A percentile compares a stretch with the other conserved stretches of the same genome.
Evolutionary conservation across 1,139 yeast species (phyloP).

Genomic region (Citeromyces siamensis): DNA sequence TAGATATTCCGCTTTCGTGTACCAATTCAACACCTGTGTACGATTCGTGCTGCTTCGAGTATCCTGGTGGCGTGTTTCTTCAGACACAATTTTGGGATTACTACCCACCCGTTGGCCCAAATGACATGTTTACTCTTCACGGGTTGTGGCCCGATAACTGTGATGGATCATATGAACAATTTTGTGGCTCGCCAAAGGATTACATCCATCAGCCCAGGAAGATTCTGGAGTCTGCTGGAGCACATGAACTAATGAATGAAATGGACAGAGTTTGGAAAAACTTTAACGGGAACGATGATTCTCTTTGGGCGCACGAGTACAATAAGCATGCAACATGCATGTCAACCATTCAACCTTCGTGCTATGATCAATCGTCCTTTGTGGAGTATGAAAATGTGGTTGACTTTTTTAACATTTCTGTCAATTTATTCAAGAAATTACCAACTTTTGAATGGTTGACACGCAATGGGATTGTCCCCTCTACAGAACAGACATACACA

Average conservation of each 20-base stretch:
- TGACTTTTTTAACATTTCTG: conserved; percentile 64
- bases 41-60: conserved; percentile 76
- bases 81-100: conserved; percentile 96
- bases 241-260: conserved; percentile 36
- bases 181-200: conserved; percentile 50
- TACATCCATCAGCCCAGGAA: conserved; percentile 40
- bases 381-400: conserved; percentile 49
- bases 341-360: conserved; percentile 60
- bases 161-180: conserved; percentile 61
- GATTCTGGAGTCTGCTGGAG: conserved; percentile 37
- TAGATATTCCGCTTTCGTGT: conserved; percentile 59
- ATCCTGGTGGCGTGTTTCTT: conserved; percentile 75
- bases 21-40: conserved; percentile 26
- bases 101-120: conserved; percentile 69
- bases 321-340: conserved; percentile 95
- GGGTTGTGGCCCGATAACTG: conserved; percentile 85
- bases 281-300: conserved; percentile 59
- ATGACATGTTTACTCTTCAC: conserved; percentile 70
- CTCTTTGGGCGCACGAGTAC: conserved; percentile 86
- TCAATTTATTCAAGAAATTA: conserved; percentile 46
- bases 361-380: conserved; percentile 33
- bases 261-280: conserved; percentile 70
- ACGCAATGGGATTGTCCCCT: conserved; percentile 54
- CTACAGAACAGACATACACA: conserved; percentile 47
- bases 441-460: conserved; percentile 63